Base-by-base conservation (phyloP, 805 yeast genomes). In the Hanseniaspora singularis region DNA sequence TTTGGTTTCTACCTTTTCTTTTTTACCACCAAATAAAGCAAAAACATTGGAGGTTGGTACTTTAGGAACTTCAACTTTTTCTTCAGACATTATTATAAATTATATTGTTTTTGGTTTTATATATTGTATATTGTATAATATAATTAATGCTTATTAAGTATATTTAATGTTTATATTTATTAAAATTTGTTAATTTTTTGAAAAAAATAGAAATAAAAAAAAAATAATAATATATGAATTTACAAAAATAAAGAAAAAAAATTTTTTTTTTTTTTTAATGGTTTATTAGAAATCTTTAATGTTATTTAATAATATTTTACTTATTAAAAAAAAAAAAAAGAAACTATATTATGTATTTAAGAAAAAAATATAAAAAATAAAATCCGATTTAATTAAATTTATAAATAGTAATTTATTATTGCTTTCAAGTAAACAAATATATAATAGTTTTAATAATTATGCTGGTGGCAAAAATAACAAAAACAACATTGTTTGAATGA, bases 381-480 rank as follows among this genome's bases (percentile, higher is more conserved):
- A 12, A 39, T 26, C 40, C 32, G 40, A 40, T 10, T 27, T 30
- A 22, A 40, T 2, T 16, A 3, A n/a, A 3, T 15, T 23, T 14
- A 15, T 4, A n/a, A 12, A 38, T 9, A 19, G 16, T 38, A 10
- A n/a, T 10, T 11, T 11, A 8, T 11, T 10, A 10, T 10, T 31
- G 33, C 8, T n/a, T 31, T 31, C 7, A n/a, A n/a, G n/a, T 24
- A 24, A 24, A 24, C 10, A 24, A 7, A 24, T 24, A 24, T 24
- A 24, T 24, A 24, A 24, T 43, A 44, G 23, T 7, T 15, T 6
- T 6, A 2, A 4, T n/a, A 23, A 23, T 16, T 36, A 86, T n/a
- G 97, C 97, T 4, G 97, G 97, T 2, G 96, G 97, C 36, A 88
- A 66, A 57, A 84, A 88, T n/a, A 79, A 79, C 7, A 81, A 84